Evolutionary conservation across 1,284 basidiomycete species (phyloP), one percentile per base, ranked within the genome.

Genomic region (Polyporus tsugae): DNA sequence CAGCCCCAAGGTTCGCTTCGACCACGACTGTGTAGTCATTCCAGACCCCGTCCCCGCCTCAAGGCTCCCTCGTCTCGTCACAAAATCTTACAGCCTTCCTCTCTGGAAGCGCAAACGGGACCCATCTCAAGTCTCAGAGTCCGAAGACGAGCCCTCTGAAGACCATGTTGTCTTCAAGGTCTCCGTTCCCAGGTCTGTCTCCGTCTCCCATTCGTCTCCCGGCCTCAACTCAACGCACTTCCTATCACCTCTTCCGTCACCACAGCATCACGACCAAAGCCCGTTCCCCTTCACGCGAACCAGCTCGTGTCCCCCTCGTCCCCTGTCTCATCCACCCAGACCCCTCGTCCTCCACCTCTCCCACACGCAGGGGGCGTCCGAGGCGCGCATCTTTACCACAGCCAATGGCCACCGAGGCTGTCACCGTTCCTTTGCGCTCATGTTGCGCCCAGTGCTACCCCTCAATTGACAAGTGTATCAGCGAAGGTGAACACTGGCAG

Each of bases 21-120:
- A 91, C 80, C 81, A 83, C 62, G 84, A 88, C 72, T 92, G 90
- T 70, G 80, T 90, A 6, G 84, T 92, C 69, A 92, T 92, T 66
- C 91, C 91, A 17, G 86, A 89, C 68, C 76, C 77, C 17, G 73
- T 76, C 5, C 75, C 79, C 10, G 77, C 75, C 67, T 79, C 82
- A 6, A 83, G 84, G 68, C 78, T 83, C 46, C 82, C 86, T 59
- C 80, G 82, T 63, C 80, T 90, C 62, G 77, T 88, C 71, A 87
- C 86, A 29, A 90, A 86, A 72, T 88, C 88, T 2, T 90, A 89
- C 70, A 82, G 86, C 0, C 80, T 91, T 65, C 88, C 90, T 0
- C 77, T 91, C 52, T 91, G 89, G 89, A 88, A 83, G 53, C 74
- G 72, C 62, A 72, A 71, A 58, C 69, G 78, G 64, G 75, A 77